Evolutionary conservation across 2,329 filamentous ascomycete species (phyloP).

Genomic region (Clathrospora elynae): DNA sequence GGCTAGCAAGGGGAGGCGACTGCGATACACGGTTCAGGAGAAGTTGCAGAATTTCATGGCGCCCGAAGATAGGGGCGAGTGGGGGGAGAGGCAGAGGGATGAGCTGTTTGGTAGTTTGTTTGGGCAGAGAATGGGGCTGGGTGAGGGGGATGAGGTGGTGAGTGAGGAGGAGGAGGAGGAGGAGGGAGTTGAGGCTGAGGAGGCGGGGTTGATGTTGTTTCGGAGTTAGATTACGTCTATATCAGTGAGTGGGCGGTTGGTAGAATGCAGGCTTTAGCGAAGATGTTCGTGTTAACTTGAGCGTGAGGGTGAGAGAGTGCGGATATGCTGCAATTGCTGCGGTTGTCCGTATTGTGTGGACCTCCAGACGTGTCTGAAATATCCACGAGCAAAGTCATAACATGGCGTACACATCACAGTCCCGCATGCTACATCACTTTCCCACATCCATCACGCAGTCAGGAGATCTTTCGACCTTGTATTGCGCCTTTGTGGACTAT

Average conservation of each 20-base stretch:
- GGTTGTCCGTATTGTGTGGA: too few species aligned
- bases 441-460: too few species aligned
- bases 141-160: constrained; percentile 49
- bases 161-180: constrained; percentile 46
- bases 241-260: background rate
- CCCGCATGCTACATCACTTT: too few species aligned
- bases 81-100: constrained; percentile 81
- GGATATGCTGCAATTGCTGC: too few species aligned
- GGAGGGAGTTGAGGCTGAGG: constrained; percentile 44
- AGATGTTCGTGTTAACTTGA: too few species aligned
- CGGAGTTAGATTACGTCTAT: constrained; percentile 29
- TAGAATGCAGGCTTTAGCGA: background rate
- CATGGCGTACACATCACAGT: too few species aligned
- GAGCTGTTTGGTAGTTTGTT: constrained; percentile 59
- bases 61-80: constrained; percentile 77
- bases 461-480: too few species aligned
- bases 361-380: too few species aligned
- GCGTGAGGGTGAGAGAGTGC: too few species aligned
- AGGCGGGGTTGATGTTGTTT: constrained; percentile 49
- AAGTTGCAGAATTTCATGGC: constrained; percentile 99
- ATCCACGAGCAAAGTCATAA: too few species aligned
- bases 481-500: too few species aligned
- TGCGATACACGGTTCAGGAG: constrained; percentile 93
- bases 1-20: constrained; percentile 91
- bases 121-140: constrained; percentile 52